Evolutionary conservation across 2,329 filamentous ascomycete species (phyloP).

Genomic region (Cryphonectria radicalis): DNA sequence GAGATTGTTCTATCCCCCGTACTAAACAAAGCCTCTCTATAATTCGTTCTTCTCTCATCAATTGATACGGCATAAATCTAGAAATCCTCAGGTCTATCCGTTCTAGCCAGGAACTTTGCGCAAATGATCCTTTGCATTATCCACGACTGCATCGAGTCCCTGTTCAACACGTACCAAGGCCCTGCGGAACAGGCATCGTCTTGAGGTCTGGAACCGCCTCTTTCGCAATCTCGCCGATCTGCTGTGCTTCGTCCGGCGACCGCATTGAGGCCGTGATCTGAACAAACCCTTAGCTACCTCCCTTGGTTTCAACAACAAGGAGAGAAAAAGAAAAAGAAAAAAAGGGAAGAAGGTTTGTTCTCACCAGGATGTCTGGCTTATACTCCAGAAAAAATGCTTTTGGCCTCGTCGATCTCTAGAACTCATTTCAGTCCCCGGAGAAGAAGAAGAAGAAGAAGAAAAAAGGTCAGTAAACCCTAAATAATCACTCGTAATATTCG

Average conservation of each 20-base stretch:
- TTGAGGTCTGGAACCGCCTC: constrained; percentile 49
- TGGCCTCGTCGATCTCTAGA: constrained; percentile 11
- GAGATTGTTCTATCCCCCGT: not conserved
- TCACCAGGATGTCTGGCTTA: constrained; percentile 10
- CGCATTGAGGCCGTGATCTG: constrained; percentile 44
- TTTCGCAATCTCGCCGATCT: constrained; percentile 49
- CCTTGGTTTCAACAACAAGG: not conserved
- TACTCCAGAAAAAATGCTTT: constrained; percentile 14
- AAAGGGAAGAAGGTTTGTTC: not conserved
- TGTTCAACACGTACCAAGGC: constrained; percentile 50
- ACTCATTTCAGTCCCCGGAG: not conserved
- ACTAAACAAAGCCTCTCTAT: not conserved
- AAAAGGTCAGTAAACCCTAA: not conserved
- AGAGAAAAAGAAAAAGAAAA: no score
- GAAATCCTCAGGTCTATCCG: not conserved
- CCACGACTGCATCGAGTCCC: constrained; percentile 56
- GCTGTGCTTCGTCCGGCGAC: constrained; percentile 48
- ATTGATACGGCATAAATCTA: not conserved
- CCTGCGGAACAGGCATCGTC: constrained; percentile 55
- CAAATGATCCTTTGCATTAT: constrained; percentile 50
- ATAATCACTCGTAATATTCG: constrained; percentile 62
- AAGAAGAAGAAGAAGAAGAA: no score
- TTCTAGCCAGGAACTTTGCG: constrained; percentile 34
- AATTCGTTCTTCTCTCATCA: not conserved
- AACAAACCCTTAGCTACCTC: no score